phyloP scores from a whole-genome alignment of 2,329 filamentous ascomycete species.

The Ceratocystis ficicola region DNA sequence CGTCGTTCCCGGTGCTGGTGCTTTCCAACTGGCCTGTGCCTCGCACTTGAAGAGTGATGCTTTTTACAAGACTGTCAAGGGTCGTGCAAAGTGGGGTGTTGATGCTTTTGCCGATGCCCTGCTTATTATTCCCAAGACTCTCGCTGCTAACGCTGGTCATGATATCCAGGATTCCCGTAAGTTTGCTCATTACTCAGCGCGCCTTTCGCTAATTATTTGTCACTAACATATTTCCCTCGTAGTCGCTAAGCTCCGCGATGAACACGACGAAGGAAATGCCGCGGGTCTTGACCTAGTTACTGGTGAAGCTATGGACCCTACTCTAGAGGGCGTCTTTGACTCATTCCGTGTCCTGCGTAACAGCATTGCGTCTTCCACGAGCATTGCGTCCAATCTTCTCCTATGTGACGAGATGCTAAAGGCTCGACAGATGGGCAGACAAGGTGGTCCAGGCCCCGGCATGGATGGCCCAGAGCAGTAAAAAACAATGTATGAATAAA shows the following conservation, averaged over 20 bases:
- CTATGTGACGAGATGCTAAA: constrained; percentile 96
- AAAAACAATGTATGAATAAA: constrained; percentile 28
- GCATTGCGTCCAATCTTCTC: constrained; percentile 88
- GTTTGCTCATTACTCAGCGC: constrained; percentile 30
- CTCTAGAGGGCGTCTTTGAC: constrained; percentile 84
- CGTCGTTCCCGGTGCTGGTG: constrained; percentile 85
- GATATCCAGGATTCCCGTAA: constrained; percentile 90
- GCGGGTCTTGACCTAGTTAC: constrained; percentile 79
- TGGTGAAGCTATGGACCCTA: constrained; percentile 89
- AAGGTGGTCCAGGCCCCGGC: constrained; percentile 49
- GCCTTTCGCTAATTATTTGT: constrained; percentile 23
- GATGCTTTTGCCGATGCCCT: constrained; percentile 90
- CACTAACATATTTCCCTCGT: constrained; percentile 16
- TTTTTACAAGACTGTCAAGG: constrained; percentile 85
- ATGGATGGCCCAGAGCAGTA: constrained; percentile 50
- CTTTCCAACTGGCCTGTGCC: constrained; percentile 91
- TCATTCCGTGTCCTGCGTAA: constrained; percentile 92
- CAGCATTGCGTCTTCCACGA: constrained; percentile 82
- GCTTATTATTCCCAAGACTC: constrained; percentile 89
- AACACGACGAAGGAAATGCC: constrained; percentile 67
- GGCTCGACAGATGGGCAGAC: constrained; percentile 81
- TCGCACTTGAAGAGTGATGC: constrained; percentile 74
- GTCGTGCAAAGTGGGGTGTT: constrained; percentile 94
- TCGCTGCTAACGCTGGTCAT: constrained; percentile 89
- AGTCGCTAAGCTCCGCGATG: constrained; percentile 82